phyloP scores from a whole-genome alignment of 2,329 filamentous ascomycete species.

The Claviceps africana region DNA sequence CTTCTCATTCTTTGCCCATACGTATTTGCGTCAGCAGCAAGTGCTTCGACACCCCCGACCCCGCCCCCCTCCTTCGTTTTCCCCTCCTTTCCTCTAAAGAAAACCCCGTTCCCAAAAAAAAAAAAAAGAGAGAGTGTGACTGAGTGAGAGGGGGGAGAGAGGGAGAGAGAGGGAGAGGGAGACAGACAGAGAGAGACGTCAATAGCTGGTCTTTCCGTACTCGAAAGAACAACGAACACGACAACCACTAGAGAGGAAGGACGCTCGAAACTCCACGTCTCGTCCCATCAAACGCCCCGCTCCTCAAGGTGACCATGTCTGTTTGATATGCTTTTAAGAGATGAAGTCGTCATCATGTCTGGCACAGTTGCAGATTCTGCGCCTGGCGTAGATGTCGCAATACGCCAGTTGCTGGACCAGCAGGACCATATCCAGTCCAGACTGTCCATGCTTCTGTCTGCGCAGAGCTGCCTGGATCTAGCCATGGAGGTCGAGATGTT shows the following conservation, averaged over 20 bases:
- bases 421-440: constrained; percentile 39
- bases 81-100: background rate
- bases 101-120: no score
- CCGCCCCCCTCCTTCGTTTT: background rate
- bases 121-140: no score
- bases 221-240: background rate
- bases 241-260: background rate
- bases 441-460: constrained; percentile 32
- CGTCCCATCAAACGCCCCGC: background rate
- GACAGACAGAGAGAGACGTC: background rate
- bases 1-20: background rate
- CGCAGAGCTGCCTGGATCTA: constrained; percentile 32
- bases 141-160: no score
- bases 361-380: constrained; percentile 4
- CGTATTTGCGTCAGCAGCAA: background rate
- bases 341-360: constrained; percentile 6
- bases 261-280: background rate
- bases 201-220: background rate
- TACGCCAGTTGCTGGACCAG: constrained; percentile 32
- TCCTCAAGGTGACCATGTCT: background rate
- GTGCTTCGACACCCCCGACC: background rate
- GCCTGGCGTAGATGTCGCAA: constrained; percentile 16
- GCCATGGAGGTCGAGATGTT: constrained; percentile 39
- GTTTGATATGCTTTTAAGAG: constrained; percentile 3
- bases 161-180: no score